A percentile compares a stretch with the other conserved stretches of the same genome.
phyloP scores from a whole-genome alignment of 2,329 filamentous ascomycete genomes.

The Aciculosporium take region DNA sequence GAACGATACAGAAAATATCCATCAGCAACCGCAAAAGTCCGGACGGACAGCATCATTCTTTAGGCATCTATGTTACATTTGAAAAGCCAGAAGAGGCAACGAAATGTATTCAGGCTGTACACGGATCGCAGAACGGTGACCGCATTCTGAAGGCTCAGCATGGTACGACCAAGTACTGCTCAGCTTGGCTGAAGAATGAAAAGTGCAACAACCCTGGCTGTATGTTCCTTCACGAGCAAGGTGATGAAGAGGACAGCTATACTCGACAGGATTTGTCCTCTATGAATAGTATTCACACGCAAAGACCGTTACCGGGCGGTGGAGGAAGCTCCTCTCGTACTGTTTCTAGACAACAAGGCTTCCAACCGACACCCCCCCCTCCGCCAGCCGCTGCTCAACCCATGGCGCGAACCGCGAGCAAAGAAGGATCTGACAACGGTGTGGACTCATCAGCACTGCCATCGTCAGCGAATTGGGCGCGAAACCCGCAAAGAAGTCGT shows the following conservation, averaged over 20 bases:
- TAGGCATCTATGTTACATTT: conserved; percentile 98
- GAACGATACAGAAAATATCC: conserved; percentile 96
- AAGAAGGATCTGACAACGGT: conserved; percentile 57
- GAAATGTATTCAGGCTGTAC: conserved; percentile 79
- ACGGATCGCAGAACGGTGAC: conserved; percentile 85
- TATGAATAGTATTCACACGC: conserved; percentile 78
- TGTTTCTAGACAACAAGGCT: conserved; percentile 35
- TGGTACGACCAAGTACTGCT: conserved; percentile 97
- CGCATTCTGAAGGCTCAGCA: conserved; percentile 62
- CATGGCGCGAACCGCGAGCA: conserved; percentile 68
- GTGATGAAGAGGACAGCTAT: conserved; percentile 96
- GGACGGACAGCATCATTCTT: conserved; percentile 64
- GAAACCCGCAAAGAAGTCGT: conserved; percentile 51
- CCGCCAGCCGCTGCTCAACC: conserved; percentile 35
- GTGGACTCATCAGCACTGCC: conserved; percentile 80
- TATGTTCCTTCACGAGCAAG: conserved; percentile 95
- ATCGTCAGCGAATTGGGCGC: conserved; percentile 86
- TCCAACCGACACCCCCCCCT: conserved; percentile 24
- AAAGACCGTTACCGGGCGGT: conserved; percentile 45
- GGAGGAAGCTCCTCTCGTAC: conserved; percentile 38
- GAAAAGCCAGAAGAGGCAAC: conserved; percentile 81
- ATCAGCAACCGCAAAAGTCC: conserved; percentile 86
- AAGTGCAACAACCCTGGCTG: conserved; percentile 90
- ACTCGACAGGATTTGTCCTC: conserved; percentile 88
- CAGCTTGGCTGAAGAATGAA: conserved; percentile 87